Evolutionary conservation across 352 stramenopile genomes (phyloP).

Genomic region (Phytophthora pisi): DNA sequence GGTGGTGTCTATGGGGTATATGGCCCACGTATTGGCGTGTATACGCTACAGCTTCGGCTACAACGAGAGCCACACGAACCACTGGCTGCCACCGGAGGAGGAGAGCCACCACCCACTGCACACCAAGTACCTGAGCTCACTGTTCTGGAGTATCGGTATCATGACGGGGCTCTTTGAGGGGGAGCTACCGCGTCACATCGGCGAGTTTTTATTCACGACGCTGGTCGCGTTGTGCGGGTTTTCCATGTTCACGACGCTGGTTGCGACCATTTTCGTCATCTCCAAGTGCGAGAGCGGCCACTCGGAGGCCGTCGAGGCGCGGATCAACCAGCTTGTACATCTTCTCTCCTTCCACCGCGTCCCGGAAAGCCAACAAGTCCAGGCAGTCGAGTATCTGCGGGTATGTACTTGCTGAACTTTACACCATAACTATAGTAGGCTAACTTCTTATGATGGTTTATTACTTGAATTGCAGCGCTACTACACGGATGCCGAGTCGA

Average conservation of each 20-base stretch:
- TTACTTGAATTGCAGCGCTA: constrained; percentile 42
- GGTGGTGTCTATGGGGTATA: constrained; percentile 49
- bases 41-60: constrained; percentile 68
- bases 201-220: constrained; percentile 71
- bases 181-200: constrained; percentile 50
- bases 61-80: constrained; percentile 45
- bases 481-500: constrained; percentile 74
- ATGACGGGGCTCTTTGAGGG: constrained; percentile 76
- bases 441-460: neutral
- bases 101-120: constrained; percentile 33
- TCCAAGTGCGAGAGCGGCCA: constrained; percentile 80
- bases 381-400: constrained; percentile 72
- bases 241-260: constrained; percentile 71
- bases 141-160: constrained; percentile 75
- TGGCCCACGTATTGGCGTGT: constrained; percentile 67
- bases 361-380: constrained; percentile 53
- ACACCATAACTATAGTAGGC: neutral
- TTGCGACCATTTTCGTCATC: constrained; percentile 80
- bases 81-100: constrained; percentile 52
- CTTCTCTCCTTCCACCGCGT: constrained; percentile 73
- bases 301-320: constrained; percentile 57
- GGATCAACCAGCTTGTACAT: constrained; percentile 79
- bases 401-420: constrained; percentile 18
- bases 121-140: constrained; percentile 49
- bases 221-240: constrained; percentile 72